Conservation (phyloP, 257 asterid genomes). For the Scutellaria minor region DNA sequence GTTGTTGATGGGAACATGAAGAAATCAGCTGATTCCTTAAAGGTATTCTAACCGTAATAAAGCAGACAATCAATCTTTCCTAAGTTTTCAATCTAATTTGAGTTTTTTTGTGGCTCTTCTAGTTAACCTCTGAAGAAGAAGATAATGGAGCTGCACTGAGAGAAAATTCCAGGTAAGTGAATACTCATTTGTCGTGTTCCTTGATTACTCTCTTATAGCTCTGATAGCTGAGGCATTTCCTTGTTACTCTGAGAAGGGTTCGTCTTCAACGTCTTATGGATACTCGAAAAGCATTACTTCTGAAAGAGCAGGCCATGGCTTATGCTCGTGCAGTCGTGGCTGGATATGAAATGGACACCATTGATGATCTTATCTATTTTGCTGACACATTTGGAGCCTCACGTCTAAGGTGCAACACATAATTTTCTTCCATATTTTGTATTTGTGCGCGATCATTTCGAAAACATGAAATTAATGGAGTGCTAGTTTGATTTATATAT, state of each 20-base stretch:
- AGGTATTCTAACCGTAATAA: conserved; percentile 47
- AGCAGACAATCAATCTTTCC: conserved; percentile 1
- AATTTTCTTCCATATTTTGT: background rate
- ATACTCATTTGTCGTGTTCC: conserved; percentile 24
- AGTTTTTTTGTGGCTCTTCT: conserved; percentile 30
- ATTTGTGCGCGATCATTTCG: background rate
- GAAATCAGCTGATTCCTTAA: conserved; percentile 46
- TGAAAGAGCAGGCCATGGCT: conserved; percentile 93
- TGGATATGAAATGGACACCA: conserved; percentile 71
- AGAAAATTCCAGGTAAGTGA: conserved; percentile 72
- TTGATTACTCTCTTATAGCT: background rate
- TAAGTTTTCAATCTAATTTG: conserved; percentile 24
- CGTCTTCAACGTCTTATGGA: conserved; percentile 74
- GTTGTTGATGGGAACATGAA: conserved; percentile 55
- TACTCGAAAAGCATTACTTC: conserved; percentile 75
- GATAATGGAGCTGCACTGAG: conserved; percentile 50
- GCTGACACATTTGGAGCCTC: conserved; percentile 86
- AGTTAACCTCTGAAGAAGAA: conserved; percentile 57
- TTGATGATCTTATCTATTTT: conserved; percentile 77
- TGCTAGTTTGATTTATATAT: background rate
- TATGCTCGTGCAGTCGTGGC: conserved; percentile 93
- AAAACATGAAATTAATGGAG: background rate
- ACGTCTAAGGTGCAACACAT: conserved; percentile 59
- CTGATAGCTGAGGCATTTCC: conserved; percentile 27
- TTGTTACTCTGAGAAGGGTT: conserved; percentile 47